Base-by-base conservation (phyloP, 2,329 filamentous ascomycete species). In the Arthroderma sp. region DNA sequence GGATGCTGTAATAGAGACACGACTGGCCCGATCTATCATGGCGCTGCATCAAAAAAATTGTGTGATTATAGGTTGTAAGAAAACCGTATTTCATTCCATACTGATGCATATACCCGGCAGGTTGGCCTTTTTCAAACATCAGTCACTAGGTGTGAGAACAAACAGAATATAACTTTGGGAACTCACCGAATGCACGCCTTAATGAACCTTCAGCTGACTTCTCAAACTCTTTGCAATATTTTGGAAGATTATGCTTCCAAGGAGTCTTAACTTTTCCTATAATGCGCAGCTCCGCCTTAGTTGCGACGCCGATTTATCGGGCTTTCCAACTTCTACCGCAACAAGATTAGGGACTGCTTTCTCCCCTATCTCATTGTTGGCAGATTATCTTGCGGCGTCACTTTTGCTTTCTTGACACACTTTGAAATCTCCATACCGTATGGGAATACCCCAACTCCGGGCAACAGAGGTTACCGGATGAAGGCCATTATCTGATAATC, bases 191-290 rank as follows among this genome's bases (percentile, higher is more conserved):
- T 6, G 43, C 43, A 44, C 27, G 43, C 5, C 36, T 9, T 30
- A 44, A n/a, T 28, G 5, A 22, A 11, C 1, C 6, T 39, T 6
- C 29, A 27, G 7, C 8, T 27, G 27, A 32, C 22, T 22, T 38
- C 15, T 38, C 36, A 2, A 10, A 38, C 6, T 29, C 6, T 6
- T 36, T 11, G 7, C 29, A 27, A 27, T 10, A 22, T 7, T 6
- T 4, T 7, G 32, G 3, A 39, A 50, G 32, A 9, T 47, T 29
- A 42, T 50, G 48, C 6, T 41, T 46, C 48, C 45, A 50, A 4
- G 45, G 42, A 7, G 45, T 50, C 31, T 50, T 50, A 9, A 43
- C 48, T 44, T 50, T 45, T 11, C 48, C 48, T 10, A 50, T 32
- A 33, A 50, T 10, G 11, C 27, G 10, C 42, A 50, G 29, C 2